phyloP scores from a whole-genome alignment of 2,329 filamentous ascomycete genomes.

The Exophiala spinifera region DNA sequence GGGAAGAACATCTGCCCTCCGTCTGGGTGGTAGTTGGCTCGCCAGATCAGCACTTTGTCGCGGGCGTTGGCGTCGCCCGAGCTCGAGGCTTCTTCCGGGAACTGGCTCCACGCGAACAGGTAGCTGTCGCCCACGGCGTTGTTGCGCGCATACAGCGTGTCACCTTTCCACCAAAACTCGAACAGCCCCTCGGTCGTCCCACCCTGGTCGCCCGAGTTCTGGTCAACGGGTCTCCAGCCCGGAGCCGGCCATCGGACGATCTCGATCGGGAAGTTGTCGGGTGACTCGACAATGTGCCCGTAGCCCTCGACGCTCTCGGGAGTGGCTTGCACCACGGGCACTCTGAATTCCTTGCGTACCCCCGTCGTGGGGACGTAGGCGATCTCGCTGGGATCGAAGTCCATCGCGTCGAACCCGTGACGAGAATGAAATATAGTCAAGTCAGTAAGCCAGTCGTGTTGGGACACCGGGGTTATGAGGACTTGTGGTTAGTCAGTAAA shows the following conservation, averaged over 20 bases:
- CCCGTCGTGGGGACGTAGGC: conserved; percentile 13
- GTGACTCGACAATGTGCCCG: conserved; percentile 12
- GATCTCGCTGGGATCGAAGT: conserved; percentile 12
- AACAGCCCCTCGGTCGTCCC: conserved; percentile 14
- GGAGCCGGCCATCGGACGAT: conserved; percentile 16
- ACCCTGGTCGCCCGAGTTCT: conserved; percentile 15
- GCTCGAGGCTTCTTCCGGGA: conserved; percentile 8
- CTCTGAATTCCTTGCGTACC: conserved; percentile 11
- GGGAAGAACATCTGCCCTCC: conserved; percentile 17
- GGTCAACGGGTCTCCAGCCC: conserved; percentile 13
- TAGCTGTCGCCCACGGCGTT: conserved; percentile 15
- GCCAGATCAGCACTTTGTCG: conserved; percentile 14
- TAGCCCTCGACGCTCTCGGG: conserved; percentile 14
- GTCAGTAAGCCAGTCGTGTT: too few relatives aligned
- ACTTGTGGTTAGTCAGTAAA: neutral
- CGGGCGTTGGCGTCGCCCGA: conserved; percentile 1
- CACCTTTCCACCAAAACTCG: conserved; percentile 21
- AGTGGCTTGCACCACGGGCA: conserved; percentile 7
- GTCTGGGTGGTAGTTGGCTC: conserved; percentile 17
- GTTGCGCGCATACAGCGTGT: conserved; percentile 18
- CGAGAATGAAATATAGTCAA: too few relatives aligned
- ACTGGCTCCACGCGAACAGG: conserved; percentile 19
- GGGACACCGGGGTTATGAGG: too few relatives aligned
- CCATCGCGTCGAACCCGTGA: neutral
- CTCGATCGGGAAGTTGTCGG: conserved; percentile 12